These are phyloP conservation scores for Hypericum perforatum DNA, from an alignment of 345 rosid genomes.

Conservation along the genomic window DNA sequence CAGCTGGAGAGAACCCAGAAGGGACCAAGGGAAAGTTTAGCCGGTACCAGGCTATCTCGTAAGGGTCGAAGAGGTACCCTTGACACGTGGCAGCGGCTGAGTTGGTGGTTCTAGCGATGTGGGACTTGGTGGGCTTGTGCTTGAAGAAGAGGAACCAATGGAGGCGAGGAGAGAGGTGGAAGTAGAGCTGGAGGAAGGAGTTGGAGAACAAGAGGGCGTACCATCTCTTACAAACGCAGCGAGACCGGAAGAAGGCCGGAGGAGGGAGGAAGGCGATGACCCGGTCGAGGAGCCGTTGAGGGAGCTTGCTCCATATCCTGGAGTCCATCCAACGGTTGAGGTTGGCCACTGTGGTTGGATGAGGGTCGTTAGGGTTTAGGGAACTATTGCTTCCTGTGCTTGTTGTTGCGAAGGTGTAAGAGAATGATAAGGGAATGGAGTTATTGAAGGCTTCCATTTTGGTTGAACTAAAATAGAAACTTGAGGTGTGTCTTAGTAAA, in stretches of 20 bases:
- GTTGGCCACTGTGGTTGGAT: background rate
- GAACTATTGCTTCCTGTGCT: constrained; percentile 20
- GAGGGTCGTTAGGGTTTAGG: constrained; percentile 1
- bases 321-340: constrained; percentile 63
- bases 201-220: constrained; percentile 64
- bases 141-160: constrained; percentile 84
- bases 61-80: constrained; percentile 75
- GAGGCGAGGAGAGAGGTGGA: constrained; percentile 54
- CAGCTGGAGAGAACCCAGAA: constrained; percentile 61
- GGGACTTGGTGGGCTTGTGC: constrained; percentile 44
- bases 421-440: constrained; percentile 44
- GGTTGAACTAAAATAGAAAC: no score
- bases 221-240: constrained; percentile 85
- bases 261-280: constrained; percentile 82
- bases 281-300: constrained; percentile 65
- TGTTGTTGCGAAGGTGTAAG: constrained; percentile 50
- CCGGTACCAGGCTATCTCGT: constrained; percentile 56
- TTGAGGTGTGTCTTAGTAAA: no score
- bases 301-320: constrained; percentile 84
- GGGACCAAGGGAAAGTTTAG: constrained; percentile 56
- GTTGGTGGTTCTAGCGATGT: constrained; percentile 32
- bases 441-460: constrained; percentile 51
- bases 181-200: constrained; percentile 52
- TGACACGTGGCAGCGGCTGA: constrained; percentile 20
- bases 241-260: constrained; percentile 77